Conservation (phyloP, 164 flowering plant genomes). For the Umbilicus rupestris region DNA sequence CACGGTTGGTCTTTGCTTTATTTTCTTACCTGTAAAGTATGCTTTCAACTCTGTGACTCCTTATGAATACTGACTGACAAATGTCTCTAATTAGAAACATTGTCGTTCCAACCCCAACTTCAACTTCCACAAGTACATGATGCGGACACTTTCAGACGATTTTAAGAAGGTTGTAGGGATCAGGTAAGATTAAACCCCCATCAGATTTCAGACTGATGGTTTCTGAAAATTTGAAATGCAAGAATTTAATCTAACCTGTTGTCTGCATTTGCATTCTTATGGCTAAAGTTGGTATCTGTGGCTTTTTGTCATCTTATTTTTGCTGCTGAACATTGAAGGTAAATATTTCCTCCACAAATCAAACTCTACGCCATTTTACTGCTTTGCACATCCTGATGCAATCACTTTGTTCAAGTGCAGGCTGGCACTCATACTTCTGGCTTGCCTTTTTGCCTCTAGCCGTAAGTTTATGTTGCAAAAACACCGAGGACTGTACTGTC, state of each 20-base stretch:
- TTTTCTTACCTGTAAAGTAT: background rate
- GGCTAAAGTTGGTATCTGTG: conserved; percentile 63
- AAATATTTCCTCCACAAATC: conserved; percentile 10
- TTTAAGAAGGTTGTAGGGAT: conserved; percentile 68
- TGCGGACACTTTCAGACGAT: conserved; percentile 53
- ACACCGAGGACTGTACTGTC: background rate
- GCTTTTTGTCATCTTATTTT: conserved; percentile 72
- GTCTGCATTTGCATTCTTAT: background rate
- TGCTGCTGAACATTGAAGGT: conserved; percentile 76
- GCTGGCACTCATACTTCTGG: conserved; percentile 94
- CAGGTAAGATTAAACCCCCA: conserved; percentile 32
- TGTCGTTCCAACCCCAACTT: conserved; percentile 36
- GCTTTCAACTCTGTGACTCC: background rate
- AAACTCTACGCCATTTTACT: background rate
- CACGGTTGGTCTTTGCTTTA: conserved; percentile 13
- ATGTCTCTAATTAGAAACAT: conserved; percentile 37
- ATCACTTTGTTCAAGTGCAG: conserved; percentile 32
- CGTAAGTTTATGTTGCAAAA: conserved; percentile 43
- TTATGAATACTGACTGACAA: background rate
- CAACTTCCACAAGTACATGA: conserved; percentile 70
- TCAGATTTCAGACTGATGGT: background rate
- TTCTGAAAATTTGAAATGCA: background rate
- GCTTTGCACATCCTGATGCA: background rate
- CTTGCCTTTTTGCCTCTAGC: conserved; percentile 65
- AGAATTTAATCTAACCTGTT: background rate